Percentiles rank a stretch among this genome's conserved stretches.
Evolutionary conservation across 2,329 filamentous ascomycete genomes (phyloP).

Genomic region (Stemphylium beticola): DNA sequence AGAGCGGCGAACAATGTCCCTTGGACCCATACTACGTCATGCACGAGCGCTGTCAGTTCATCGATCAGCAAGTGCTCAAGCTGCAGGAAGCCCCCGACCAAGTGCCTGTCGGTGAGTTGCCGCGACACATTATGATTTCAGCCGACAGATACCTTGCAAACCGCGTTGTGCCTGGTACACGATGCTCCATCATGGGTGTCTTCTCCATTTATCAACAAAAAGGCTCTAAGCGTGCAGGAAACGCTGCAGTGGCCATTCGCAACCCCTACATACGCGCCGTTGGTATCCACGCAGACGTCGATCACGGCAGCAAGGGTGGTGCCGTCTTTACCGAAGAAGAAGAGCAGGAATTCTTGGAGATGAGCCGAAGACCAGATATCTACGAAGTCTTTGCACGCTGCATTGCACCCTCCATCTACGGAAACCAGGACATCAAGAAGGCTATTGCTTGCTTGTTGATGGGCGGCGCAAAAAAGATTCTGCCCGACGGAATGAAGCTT

Average conservation of each 20-base stretch:
- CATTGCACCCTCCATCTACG: constrained; percentile 97
- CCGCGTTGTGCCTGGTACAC: constrained; percentile 89
- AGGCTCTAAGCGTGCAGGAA: constrained; percentile 75
- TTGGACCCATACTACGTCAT: constrained; percentile 95
- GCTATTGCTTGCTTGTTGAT: constrained; percentile 91
- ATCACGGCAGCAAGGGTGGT: constrained; percentile 85
- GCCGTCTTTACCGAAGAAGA: constrained; percentile 91
- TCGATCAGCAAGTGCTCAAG: constrained; percentile 98
- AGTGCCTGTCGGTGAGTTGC: constrained; percentile 94
- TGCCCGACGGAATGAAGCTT: constrained; percentile 96
- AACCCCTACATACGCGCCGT: constrained; percentile 94
- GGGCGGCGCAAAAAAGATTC: constrained; percentile 95
- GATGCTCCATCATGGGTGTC: constrained; percentile 94
- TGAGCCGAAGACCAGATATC: constrained; percentile 89
- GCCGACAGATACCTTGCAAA: constrained; percentile 97
- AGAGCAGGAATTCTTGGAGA: constrained; percentile 92
- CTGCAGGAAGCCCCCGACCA: constrained; percentile 97
- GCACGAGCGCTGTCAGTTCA: constrained; percentile 92
- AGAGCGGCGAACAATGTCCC: constrained; percentile 77
- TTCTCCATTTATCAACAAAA: constrained; percentile 98
- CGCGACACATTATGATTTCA: constrained; percentile 91
- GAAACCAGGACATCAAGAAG: constrained; percentile 96
- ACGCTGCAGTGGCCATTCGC: constrained; percentile 88
- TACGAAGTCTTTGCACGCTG: constrained; percentile 89
- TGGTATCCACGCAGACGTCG: constrained; percentile 87